Percentiles rank a stretch among this genome's conserved stretches.
Conservation (phyloP, 148 eudicot genomes). For the Vaccinium vitisidaea region DNA sequence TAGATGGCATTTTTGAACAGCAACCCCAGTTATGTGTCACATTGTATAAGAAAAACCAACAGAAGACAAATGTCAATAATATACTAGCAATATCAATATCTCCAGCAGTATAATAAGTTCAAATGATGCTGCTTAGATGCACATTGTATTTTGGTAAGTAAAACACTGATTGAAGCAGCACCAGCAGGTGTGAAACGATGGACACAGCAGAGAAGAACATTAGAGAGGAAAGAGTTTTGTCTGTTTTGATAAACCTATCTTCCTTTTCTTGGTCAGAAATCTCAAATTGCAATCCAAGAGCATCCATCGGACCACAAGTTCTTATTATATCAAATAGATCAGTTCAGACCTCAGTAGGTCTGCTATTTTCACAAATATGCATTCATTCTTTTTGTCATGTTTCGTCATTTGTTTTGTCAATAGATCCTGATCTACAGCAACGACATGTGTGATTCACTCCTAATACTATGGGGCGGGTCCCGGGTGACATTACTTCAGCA, state of each 20-base stretch:
- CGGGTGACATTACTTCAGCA: background rate
- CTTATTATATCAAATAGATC: background rate
- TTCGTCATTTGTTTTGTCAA: background rate
- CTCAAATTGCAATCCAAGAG: background rate
- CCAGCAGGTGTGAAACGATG: background rate
- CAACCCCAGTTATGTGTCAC: background rate
- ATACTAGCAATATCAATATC: background rate
- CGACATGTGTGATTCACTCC: background rate
- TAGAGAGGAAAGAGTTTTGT: background rate
- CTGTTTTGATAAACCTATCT: background rate
- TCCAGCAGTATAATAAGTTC: background rate
- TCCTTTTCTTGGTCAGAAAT: background rate
- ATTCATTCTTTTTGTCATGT: background rate
- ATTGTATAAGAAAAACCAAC: background rate
- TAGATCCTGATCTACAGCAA: background rate
- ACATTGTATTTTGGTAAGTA: background rate
- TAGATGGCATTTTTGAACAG: slow-evolving; percentile 11
- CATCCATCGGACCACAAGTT: background rate
- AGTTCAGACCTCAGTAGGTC: background rate
- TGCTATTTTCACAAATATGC: background rate
- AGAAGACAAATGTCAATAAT: background rate
- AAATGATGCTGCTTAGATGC: background rate
- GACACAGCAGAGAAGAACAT: background rate
- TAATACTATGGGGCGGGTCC: background rate
- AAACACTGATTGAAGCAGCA: background rate